Evolutionary conservation across 2,329 filamentous ascomycete genomes (phyloP).

Genomic region (Aspergillus latus): DNA sequence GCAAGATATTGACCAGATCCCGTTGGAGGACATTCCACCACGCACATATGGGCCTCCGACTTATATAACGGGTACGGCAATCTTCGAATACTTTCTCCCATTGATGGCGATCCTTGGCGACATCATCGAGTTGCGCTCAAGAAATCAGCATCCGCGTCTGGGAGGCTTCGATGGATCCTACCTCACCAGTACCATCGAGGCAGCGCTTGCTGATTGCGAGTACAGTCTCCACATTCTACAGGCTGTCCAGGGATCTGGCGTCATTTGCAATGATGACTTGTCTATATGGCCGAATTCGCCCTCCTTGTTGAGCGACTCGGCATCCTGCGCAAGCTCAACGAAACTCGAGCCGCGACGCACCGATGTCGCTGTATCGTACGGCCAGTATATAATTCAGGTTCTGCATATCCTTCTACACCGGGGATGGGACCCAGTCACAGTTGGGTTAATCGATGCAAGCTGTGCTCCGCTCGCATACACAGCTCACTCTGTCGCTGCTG

Average conservation of each 20-base stretch:
- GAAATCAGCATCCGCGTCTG: slow-evolving; percentile 46
- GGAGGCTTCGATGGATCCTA: slow-evolving; percentile 38
- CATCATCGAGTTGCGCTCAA: slow-evolving; percentile 51
- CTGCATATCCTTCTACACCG: slow-evolving; percentile 51
- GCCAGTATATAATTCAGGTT: slow-evolving; percentile 51
- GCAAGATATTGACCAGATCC: slow-evolving; percentile 41
- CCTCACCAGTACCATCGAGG: slow-evolving; percentile 37
- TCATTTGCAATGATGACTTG: not conserved
- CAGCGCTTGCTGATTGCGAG: slow-evolving; percentile 42
- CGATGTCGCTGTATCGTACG: slow-evolving; percentile 48
- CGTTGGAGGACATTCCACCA: slow-evolving; percentile 32
- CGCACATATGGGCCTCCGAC: slow-evolving; percentile 40
- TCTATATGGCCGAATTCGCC: not conserved
- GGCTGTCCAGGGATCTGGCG: not conserved
- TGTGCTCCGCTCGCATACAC: slow-evolving; percentile 48
- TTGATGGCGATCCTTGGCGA: slow-evolving; percentile 53
- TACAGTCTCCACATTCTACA: not conserved
- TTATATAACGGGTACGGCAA: slow-evolving; percentile 42
- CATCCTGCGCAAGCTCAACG: not conserved
- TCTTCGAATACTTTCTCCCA: slow-evolving; percentile 54
- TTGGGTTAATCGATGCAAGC: slow-evolving; percentile 52
- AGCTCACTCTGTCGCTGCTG: slow-evolving; percentile 50
- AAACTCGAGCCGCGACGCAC: not conserved
- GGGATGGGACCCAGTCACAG: slow-evolving; percentile 52
- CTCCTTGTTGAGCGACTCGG: not conserved